Conservation (phyloP, 2,329 filamentous ascomycete species). For the Aureobasidium sp. region DNA sequence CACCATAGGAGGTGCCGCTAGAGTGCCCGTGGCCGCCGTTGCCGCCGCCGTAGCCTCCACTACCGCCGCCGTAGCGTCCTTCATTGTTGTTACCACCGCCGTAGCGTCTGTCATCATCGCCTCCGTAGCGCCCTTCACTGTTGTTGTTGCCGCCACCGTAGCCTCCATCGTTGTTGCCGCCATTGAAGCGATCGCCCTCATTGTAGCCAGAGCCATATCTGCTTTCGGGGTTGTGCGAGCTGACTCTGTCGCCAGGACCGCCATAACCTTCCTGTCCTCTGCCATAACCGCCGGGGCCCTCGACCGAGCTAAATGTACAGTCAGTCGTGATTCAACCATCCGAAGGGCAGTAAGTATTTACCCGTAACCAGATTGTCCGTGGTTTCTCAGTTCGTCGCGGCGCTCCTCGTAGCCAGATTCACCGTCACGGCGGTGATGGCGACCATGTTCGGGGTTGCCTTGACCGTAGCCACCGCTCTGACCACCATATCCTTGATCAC, state of each 20-base stretch:
- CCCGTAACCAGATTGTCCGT: constrained; percentile 20
- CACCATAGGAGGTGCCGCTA: constrained; percentile 37
- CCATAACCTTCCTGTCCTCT: constrained; percentile 11
- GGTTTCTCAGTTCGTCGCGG: constrained; percentile 16
- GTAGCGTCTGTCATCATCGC: no score
- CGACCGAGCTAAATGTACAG: neutral
- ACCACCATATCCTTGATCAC: constrained; percentile 14
- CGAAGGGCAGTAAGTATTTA: neutral
- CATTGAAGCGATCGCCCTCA: constrained; percentile 19
- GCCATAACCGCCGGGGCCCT: constrained; percentile 12
- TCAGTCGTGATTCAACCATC: neutral
- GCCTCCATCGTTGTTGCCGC: constrained; percentile 19
- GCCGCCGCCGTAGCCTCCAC: constrained; percentile 20
- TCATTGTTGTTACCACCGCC: no score
- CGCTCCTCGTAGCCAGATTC: constrained; percentile 17
- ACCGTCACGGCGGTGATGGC: constrained; percentile 14
- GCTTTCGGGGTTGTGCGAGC: constrained; percentile 2
- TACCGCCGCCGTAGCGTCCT: constrained; percentile 18
- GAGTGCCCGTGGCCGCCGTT: constrained; percentile 29
- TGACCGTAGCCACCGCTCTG: constrained; percentile 20
- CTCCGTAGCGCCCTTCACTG: no score
- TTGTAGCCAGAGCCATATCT: constrained; percentile 9
- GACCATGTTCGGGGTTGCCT: constrained; percentile 19
- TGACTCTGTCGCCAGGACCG: neutral
- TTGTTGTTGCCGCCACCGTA: no score